A percentile compares a stretch with the other conserved stretches of the same genome.
Conservation (phyloP, 2,329 filamentous ascomycete genomes). For the Phyllosticta ampelicida region DNA sequence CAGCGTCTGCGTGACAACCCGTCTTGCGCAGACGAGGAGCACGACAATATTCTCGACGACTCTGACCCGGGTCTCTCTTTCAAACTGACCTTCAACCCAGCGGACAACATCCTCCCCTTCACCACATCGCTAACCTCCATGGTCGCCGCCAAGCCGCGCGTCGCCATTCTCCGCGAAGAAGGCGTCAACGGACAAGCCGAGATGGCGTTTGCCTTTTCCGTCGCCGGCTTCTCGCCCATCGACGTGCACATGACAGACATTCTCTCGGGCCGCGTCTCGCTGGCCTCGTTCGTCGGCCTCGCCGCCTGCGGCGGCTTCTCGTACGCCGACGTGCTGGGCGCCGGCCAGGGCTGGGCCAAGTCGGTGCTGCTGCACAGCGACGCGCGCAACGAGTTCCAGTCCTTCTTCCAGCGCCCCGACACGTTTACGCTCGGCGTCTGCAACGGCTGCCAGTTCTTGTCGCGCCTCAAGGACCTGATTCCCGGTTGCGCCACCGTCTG, state of each 20-base stretch:
- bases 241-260: constrained; percentile 96
- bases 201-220: constrained; percentile 92
- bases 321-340: constrained; percentile 83
- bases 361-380: constrained; percentile 75
- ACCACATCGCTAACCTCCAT: constrained; percentile 50
- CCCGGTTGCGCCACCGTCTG: constrained; percentile 64
- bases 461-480: constrained; percentile 70
- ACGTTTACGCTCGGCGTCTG: constrained; percentile 92
- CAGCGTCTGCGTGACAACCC: constrained; percentile 86
- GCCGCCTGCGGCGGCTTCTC: constrained; percentile 97
- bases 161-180: constrained; percentile 90
- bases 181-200: constrained; percentile 95
- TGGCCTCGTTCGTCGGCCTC: constrained; percentile 74
- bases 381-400: constrained; percentile 65
- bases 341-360: constrained; percentile 95
- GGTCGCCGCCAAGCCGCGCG: constrained; percentile 57
- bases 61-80: constrained; percentile 74
- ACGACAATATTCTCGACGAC: constrained; percentile 60
- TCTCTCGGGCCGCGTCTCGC: constrained; percentile 66
- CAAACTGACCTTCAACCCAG: constrained; percentile 68
- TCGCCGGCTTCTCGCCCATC: constrained; percentile 80
- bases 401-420: constrained; percentile 77
- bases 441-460: constrained; percentile 95
- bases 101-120: constrained; percentile 64
- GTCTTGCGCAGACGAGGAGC: constrained; percentile 74